Conservation (phyloP, 306 rosid genomes). For the Prunus mira region DNA sequence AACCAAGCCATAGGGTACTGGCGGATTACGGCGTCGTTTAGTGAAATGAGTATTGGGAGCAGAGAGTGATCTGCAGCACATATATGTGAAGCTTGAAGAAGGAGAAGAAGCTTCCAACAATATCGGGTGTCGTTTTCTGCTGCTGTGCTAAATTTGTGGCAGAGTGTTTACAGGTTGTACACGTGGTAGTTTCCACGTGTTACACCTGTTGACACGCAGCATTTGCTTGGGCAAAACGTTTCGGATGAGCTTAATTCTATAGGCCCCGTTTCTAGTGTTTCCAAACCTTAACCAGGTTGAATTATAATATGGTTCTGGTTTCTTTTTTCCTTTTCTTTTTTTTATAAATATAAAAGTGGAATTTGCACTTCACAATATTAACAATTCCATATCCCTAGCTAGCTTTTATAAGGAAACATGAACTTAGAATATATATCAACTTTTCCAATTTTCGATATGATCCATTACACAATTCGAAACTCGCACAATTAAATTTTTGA, state of each 20-base stretch:
- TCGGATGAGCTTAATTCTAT: background rate
- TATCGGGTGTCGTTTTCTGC: constrained; percentile 1
- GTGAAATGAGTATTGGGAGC: background rate
- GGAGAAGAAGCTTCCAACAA: background rate
- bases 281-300: too few relatives aligned
- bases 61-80: background rate
- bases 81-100: background rate
- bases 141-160: background rate
- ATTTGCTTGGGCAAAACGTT: background rate
- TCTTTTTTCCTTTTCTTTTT: too few relatives aligned
- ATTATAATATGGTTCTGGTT: too few relatives aligned
- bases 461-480: accelerated
- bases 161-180: background rate
- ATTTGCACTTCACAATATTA: too few relatives aligned
- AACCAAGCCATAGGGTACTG: constrained; percentile 50
- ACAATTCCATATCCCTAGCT: too few relatives aligned
- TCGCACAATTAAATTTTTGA: accelerated
- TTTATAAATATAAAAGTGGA: too few relatives aligned
- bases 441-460: accelerated
- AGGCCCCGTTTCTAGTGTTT: background rate
- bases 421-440: too few relatives aligned
- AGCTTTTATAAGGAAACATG: too few relatives aligned
- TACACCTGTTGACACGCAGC: background rate
- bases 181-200: background rate
- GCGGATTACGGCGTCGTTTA: background rate